phyloP scores from a whole-genome alignment of 768 basidiomycete species.

The Boletellus sp. region DNA sequence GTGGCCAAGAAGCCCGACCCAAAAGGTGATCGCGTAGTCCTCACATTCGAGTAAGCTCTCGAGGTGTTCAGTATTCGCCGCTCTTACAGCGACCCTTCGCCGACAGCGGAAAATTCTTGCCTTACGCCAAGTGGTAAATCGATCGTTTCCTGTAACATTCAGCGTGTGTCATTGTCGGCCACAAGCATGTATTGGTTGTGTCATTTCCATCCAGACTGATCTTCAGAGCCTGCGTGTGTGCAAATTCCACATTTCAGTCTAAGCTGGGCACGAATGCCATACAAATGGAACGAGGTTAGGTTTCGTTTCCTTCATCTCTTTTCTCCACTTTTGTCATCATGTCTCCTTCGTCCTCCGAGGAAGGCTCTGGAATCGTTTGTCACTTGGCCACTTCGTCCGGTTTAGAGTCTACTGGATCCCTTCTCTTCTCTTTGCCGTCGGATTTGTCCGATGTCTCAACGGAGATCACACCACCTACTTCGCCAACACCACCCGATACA shows the following conservation, averaged over 20 bases:
- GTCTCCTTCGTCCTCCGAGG: conserved; percentile 13
- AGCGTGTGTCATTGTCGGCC: conserved; percentile 2
- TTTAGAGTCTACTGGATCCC: conserved; percentile 10
- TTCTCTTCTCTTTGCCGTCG: conserved; percentile 9
- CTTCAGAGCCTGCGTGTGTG: neutral
- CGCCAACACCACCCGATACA: conserved; percentile 14
- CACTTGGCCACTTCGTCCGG: conserved; percentile 5
- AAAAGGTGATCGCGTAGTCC: conserved; percentile 72
- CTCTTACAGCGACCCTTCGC: conserved; percentile 4
- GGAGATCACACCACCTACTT: conserved; percentile 19
- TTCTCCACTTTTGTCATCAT: neutral
- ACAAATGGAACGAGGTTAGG: conserved; percentile 7
- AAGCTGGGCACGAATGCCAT: conserved; percentile 2
- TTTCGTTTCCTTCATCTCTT: neutral
- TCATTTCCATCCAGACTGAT: conserved; percentile 6
- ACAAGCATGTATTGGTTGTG: neutral
- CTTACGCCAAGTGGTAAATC: conserved; percentile 64
- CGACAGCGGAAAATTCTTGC: conserved; percentile 70
- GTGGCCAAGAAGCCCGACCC: conserved; percentile 69
- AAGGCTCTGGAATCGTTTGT: conserved; percentile 1
- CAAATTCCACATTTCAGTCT: conserved; percentile 10
- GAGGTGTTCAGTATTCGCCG: neutral
- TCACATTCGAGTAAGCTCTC: conserved; percentile 71
- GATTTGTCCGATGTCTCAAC: conserved; percentile 17
- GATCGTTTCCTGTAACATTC: neutral